Conservation (phyloP, 805 yeast genomes). For the Saccharomyces cerevisiae region DNA sequence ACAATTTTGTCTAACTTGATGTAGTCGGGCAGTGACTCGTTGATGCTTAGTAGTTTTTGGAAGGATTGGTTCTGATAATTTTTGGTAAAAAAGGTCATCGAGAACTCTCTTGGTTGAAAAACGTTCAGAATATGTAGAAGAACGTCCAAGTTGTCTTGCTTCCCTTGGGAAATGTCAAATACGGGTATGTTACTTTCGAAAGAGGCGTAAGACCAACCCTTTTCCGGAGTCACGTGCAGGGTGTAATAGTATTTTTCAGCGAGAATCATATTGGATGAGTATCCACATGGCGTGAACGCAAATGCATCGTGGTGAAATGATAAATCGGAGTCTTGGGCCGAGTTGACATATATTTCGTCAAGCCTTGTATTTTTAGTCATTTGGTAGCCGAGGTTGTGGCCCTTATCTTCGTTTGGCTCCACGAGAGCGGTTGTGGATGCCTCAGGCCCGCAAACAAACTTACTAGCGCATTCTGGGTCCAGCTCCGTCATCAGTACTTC, state of each 20-base stretch:
- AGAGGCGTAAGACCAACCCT: conserved; percentile 91
- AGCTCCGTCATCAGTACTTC: conserved; percentile 89
- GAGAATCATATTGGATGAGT: conserved; percentile 75
- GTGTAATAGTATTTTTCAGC: conserved; percentile 64
- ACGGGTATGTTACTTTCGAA: conserved; percentile 81
- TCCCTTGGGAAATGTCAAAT: conserved; percentile 26
- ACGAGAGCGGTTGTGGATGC: conserved; percentile 3
- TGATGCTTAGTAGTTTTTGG: conserved; percentile 27
- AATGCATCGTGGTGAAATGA: conserved; percentile 68
- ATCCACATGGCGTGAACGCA: conserved; percentile 91
- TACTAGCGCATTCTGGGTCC: conserved; percentile 44
- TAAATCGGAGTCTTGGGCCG: conserved; percentile 3
- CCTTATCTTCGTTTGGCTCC: conserved; percentile 35
- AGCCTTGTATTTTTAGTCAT: conserved; percentile 59
- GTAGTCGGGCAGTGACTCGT: conserved; percentile 34
- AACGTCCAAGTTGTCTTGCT: conserved; percentile 45
- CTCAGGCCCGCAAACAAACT: conserved; percentile 42
- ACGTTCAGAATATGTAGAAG: conserved; percentile 50
- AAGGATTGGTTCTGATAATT: conserved; percentile 28
- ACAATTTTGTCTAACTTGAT: conserved; percentile 55
- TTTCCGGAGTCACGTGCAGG: conserved; percentile 88
- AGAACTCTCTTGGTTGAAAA: conserved; percentile 71
- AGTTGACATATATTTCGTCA: conserved; percentile 46
- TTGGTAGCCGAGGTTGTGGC: conserved; percentile 69
- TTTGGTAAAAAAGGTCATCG: conserved; percentile 43